A percentile compares a stretch with the other conserved stretches of the same genome.
phyloP scores from a whole-genome alignment of 2,329 filamentous ascomycete genomes.

The Zalaria sp. region DNA sequence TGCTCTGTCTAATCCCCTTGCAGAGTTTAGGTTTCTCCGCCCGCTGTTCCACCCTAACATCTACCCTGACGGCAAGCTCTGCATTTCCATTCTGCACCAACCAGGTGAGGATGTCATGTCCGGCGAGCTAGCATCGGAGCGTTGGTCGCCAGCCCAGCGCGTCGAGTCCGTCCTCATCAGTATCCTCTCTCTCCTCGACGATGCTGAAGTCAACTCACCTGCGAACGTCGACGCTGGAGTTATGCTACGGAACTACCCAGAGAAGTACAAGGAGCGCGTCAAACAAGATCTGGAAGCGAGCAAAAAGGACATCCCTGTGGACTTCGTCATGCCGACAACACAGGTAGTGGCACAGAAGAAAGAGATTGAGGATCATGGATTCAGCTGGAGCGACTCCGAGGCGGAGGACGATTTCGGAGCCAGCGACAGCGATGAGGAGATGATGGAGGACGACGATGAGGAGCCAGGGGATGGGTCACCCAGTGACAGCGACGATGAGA shows the following conservation, averaged over 20 bases:
- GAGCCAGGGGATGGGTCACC: constrained; percentile 48
- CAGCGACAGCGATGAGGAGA: constrained; percentile 45
- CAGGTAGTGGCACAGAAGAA: constrained; percentile 44
- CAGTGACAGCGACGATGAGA: constrained; percentile 38
- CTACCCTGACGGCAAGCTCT: constrained; percentile 78
- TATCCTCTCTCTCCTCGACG: constrained; percentile 80
- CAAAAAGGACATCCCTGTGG: constrained; percentile 65
- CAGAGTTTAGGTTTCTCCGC: constrained; percentile 67
- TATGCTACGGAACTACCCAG: constrained; percentile 61
- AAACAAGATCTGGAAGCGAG: constrained; percentile 56
- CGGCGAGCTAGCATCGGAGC: constrained; percentile 76
- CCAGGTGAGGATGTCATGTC: constrained; percentile 89
- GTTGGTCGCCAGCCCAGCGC: constrained; percentile 87
- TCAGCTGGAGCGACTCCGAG: constrained; percentile 49
- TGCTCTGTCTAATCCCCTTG: not conserved
- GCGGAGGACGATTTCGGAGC: constrained; percentile 62
- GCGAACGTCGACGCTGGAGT: constrained; percentile 91
- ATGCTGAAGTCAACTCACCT: constrained; percentile 83
- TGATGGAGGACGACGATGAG: constrained; percentile 41
- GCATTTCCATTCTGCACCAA: constrained; percentile 90
- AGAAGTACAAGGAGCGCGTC: constrained; percentile 56
- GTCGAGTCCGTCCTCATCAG: constrained; percentile 92
- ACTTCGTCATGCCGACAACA: constrained; percentile 68
- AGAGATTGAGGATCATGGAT: constrained; percentile 46
- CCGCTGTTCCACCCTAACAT: constrained; percentile 88